Conservation (phyloP, 2,329 filamentous ascomycete species). For the Xylaria digitata region DNA sequence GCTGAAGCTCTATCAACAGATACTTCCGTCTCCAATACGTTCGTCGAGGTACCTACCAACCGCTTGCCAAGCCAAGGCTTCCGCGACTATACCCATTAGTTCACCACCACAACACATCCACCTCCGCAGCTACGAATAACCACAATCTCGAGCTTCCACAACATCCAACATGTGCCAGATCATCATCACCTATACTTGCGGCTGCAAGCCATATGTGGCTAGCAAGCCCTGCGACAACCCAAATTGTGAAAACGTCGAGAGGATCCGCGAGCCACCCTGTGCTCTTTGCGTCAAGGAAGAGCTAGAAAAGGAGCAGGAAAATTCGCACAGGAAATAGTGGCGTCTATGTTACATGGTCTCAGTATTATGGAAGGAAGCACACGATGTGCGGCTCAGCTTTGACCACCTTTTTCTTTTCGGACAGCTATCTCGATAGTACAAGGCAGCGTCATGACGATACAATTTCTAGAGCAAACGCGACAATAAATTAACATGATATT, state of each 20-base stretch:
- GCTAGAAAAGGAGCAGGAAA: constrained; percentile 24
- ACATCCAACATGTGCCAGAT: constrained; percentile 33
- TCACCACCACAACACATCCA: not conserved
- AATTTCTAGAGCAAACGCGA: not conserved
- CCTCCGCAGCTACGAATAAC: not conserved
- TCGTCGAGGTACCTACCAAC: not conserved
- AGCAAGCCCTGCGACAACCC: constrained; percentile 18
- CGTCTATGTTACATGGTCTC: not conserved
- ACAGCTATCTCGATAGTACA: not conserved
- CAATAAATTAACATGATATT: constrained; percentile 6
- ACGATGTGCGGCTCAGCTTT: too few relatives aligned
- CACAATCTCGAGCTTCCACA: not conserved
- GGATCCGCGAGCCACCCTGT: constrained; percentile 28
- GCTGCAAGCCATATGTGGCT: constrained; percentile 30
- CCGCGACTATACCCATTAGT: not conserved
- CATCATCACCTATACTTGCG: constrained; percentile 34
- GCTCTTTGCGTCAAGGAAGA: constrained; percentile 31
- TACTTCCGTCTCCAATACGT: not conserved
- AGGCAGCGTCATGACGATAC: not conserved
- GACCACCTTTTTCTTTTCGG: not conserved
- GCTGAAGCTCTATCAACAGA: not conserved
- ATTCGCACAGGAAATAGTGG: constrained; percentile 8
- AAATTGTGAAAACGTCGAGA: constrained; percentile 31
- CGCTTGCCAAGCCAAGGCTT: not conserved
- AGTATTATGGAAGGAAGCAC: not conserved